A percentile compares a stretch with the other conserved stretches of the same genome.
These are phyloP conservation scores for Elaeagnus macrophylla DNA, from an alignment of 306 rosid genomes.

Conservation along the genomic window DNA sequence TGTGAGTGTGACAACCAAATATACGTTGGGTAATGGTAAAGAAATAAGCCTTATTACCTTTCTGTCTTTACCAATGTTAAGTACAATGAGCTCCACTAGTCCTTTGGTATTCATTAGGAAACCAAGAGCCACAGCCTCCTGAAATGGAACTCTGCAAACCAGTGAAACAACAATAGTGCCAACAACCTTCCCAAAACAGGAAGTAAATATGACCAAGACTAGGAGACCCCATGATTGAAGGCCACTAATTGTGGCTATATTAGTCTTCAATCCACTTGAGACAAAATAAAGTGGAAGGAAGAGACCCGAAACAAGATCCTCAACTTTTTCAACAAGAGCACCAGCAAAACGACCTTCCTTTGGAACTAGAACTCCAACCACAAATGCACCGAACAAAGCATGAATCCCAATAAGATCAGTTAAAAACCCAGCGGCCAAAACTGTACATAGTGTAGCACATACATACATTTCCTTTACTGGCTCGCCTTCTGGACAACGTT, in stretches of 20 bases:
- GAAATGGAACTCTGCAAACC: constrained; percentile 43
- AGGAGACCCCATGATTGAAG: constrained; percentile 79
- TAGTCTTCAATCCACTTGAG: constrained; percentile 83
- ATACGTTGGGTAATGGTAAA: too few species aligned
- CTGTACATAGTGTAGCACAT: constrained; percentile 56
- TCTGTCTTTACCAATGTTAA: constrained; percentile 84
- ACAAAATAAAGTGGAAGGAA: constrained; percentile 75
- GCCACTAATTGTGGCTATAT: constrained; percentile 68
- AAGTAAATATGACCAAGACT: constrained; percentile 50
- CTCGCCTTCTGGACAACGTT: constrained; percentile 61
- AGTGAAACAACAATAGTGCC: constrained; percentile 57
- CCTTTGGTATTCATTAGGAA: constrained; percentile 88
- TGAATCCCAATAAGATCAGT: constrained; percentile 86
- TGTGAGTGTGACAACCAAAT: too few species aligned
- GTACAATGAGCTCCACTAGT: constrained; percentile 83
- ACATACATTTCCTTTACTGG: constrained; percentile 56
- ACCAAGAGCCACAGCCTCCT: constrained; percentile 64
- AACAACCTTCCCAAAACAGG: constrained; percentile 75
- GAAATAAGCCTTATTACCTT: constrained; percentile 35
- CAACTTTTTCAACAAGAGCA: constrained; percentile 72
- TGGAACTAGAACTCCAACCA: constrained; percentile 63
- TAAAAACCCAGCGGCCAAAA: constrained; percentile 67
- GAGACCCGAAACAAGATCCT: constrained; percentile 88
- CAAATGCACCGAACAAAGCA: constrained; percentile 88
- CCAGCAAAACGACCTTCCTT: constrained; percentile 67